Base-by-base conservation (phyloP, 331 rosid genomes). In the Quercus tomentella region DNA sequence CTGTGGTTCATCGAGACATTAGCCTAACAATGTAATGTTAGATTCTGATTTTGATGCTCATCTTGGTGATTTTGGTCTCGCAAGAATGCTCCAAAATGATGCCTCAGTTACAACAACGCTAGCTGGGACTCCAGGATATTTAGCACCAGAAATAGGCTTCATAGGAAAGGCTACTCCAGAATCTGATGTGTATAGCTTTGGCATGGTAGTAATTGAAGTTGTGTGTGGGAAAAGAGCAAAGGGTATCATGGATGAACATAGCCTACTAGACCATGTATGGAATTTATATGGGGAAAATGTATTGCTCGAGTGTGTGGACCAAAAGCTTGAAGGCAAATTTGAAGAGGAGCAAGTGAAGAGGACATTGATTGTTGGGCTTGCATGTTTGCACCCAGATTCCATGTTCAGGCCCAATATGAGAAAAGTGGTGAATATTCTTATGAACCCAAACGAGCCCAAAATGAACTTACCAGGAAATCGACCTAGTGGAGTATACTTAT, bases 11-110 rank as follows among this genome's bases (percentile, higher is more conserved):
- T 61, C 78, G 90, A 81, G 90, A 88, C 74, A 80, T 88, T 22
- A 86, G 57, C 92, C 89, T 20, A 86, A 86, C 81, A 90, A 90
- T 16, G 69, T 88, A 65, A 84, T 86, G 92, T 45, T 88, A 15
- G 90, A 88, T 76, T 79, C 82, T 8, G 18, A 75, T 23, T 87
- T 54, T 81, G 77, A 79, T 14, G 79, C 90, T 77, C 89, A 77
- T 54, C 80, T 88, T 31, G 94, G 94, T 4, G 92, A 90, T 79
- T 90, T 90, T 52, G 90, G 90, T 12, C 75, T 88, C 2, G 94
- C 88, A 33, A 88, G 94, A 30, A 49, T 90, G 65, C 85, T 81
- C 1, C 25, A 86, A 71, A 83, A 78, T 11, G 86, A 88, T 2
- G 81, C 82, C 4, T 67, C 81, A 1, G 69, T 79, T 1, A 69